Evolutionary conservation across 805 yeast species (phyloP).

Genomic region (Ogataea glucozyma): DNA sequence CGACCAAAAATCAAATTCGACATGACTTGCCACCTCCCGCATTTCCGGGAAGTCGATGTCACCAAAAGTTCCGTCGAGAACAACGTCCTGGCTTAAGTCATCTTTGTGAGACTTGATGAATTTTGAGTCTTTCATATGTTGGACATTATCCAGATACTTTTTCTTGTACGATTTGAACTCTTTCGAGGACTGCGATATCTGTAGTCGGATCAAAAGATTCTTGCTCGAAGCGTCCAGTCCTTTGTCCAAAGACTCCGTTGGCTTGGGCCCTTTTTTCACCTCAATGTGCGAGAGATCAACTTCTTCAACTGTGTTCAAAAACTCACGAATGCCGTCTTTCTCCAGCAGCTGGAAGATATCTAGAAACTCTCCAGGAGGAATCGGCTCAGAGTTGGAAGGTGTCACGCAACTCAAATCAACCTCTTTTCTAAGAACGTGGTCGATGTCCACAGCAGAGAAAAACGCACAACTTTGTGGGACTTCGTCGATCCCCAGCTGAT

Average conservation of each 20-base stretch:
- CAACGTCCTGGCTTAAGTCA: conserved; percentile 22
- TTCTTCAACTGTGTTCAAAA: conserved; percentile 22
- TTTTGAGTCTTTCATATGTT: conserved; percentile 14
- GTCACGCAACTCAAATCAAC: conserved; percentile 91
- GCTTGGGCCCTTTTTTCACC: conserved; percentile 18
- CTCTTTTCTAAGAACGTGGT: conserved; percentile 84
- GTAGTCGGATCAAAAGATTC: conserved; percentile 31
- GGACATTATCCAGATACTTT: conserved; percentile 20
- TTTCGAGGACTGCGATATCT: conserved; percentile 29
- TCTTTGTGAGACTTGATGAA: conserved; percentile 21
- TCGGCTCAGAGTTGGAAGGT: conserved; percentile 73
- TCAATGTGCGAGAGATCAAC: conserved; percentile 18
- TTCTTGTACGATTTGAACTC: conserved; percentile 33
- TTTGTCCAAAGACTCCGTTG: conserved; percentile 32
- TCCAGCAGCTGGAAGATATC: conserved; percentile 56
- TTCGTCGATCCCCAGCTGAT: conserved; percentile 84
- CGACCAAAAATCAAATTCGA: conserved; percentile 13
- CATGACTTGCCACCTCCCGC: conserved; percentile 18
- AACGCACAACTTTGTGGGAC: conserved; percentile 95
- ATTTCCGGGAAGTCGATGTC: conserved; percentile 22
- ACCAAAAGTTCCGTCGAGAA: conserved; percentile 18
- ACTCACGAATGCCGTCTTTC: conserved; percentile 35
- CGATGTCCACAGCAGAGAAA: conserved; percentile 91
- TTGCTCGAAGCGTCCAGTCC: conserved; percentile 25
- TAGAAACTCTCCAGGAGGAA: conserved; percentile 77